Evolutionary conservation across 2,329 filamentous ascomycete genomes (phyloP), one percentile per base, ranked within the genome.

Genomic region (Aureobasidium leucospermi): DNA sequence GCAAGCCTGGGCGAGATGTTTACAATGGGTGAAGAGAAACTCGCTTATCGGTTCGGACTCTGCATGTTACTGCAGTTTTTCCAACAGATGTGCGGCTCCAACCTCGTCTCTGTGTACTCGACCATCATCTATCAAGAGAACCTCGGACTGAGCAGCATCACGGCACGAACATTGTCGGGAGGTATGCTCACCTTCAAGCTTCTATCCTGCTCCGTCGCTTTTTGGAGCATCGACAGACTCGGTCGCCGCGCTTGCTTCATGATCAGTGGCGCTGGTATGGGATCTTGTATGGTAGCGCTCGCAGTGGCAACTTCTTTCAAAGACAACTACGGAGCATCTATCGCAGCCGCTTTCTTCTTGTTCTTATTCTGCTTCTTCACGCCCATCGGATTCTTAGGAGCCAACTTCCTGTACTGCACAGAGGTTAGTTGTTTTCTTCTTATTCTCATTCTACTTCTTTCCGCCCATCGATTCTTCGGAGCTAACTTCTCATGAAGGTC

Each of bases 311-410:
- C 72, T 31, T 74, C 76, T 65, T 70, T 72, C 31, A 67, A 69
- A 62, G 68, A 66, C 6, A 58, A 64, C 5, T 63, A 72, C 10
- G 69, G 71, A 29, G 74, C 73, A 48, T 64, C 68, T 5, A 75
- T 75, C 5, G 71, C 75, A 1, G 71, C 72, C 5, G 77, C 75
- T 4, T 41, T 13, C 38, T 78, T 79, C 66, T 78, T 79, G 67
- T 78, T 78, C 67, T 68, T 73, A 10, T 62, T 60, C 29, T 61
- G 60, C 56, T 53, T 64, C 32, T 65, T 68, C 31, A 66, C 67
- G 28, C 65, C 64, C 34, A 62, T 62, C 5, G 63, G 63, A 0
- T 62, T 65, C 46, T 64, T 64, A 9, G 65, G 65, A 15, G 63
- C 64, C 5, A 63, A 63, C 8, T 67, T 64, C 64, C 60, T 63